These are phyloP conservation scores for Chlorella sp. DNA, from an alignment of 139 green algal species.

Conservation along the genomic window DNA sequence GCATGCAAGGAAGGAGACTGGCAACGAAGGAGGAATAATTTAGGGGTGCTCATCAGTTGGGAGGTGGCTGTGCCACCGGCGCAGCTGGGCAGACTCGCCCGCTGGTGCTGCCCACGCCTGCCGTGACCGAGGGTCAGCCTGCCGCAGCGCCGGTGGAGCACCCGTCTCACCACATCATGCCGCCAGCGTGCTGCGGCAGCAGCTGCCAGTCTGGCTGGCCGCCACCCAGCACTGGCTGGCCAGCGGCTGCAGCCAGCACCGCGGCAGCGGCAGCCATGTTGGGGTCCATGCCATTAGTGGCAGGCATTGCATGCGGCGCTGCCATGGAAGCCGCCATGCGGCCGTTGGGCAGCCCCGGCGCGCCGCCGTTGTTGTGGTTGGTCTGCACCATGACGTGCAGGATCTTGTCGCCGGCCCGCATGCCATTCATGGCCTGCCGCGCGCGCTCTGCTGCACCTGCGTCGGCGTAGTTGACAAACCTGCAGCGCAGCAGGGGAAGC, in stretches of 20 bases:
- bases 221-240: background rate
- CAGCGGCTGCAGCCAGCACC: background rate
- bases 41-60: too few relatives aligned
- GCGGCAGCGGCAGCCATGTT: conserved; percentile 12
- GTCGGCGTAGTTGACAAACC: conserved; percentile 42
- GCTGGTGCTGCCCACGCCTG: too few relatives aligned
- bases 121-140: too few relatives aligned
- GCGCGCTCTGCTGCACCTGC: background rate
- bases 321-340: background rate
- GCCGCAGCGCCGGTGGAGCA: background rate
- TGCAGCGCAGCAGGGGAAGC: background rate
- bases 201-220: background rate
- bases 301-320: background rate
- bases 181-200: background rate
- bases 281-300: background rate
- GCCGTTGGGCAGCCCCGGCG: background rate
- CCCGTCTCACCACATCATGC: conserved; percentile 21
- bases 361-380: background rate
- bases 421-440: conserved; percentile 36
- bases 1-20: too few relatives aligned
- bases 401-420: conserved; percentile 36
- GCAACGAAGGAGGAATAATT: too few relatives aligned
- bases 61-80: too few relatives aligned
- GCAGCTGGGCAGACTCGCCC: too few relatives aligned
- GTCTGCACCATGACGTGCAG: conserved; percentile 46